Conservation (phyloP, 371 early-diverging fungal genomes). For the Mucor lusitanicus region DNA sequence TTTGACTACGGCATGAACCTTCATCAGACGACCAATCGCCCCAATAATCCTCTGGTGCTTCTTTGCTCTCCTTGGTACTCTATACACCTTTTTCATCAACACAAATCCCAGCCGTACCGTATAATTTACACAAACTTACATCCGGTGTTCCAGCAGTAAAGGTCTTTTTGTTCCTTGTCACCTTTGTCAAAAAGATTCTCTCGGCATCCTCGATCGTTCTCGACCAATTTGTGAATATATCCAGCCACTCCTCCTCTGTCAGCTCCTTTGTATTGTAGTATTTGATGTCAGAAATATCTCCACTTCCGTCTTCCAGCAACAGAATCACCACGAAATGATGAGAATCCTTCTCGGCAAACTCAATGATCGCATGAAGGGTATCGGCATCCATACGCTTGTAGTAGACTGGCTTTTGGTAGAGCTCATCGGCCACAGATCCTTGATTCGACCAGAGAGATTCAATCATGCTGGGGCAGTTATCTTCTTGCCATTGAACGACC, state of each 20-base stretch:
- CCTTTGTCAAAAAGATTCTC: constrained; percentile 33
- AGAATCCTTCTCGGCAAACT: constrained; percentile 30
- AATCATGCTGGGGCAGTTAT: constrained; percentile 35
- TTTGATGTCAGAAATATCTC: constrained; percentile 41
- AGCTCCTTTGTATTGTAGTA: constrained; percentile 49
- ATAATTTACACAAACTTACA: constrained; percentile 7
- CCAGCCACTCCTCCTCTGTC: constrained; percentile 40
- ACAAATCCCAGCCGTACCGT: neutral
- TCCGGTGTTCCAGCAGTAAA: constrained; percentile 20
- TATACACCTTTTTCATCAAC: neutral
- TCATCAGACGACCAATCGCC: constrained; percentile 53
- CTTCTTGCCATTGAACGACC: constrained; percentile 47
- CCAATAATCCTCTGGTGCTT: constrained; percentile 51
- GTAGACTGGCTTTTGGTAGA: constrained; percentile 39
- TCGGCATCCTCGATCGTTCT: constrained; percentile 73
- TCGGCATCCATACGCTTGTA: constrained; percentile 50
- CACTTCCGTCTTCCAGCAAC: constrained; percentile 28
- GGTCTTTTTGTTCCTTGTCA: constrained; percentile 23
- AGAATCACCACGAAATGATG: constrained; percentile 41
- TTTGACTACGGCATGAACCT: constrained; percentile 2
- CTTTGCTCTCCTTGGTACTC: constrained; percentile 10
- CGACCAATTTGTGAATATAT: constrained; percentile 48
- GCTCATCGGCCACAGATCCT: constrained; percentile 11
- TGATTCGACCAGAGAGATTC: constrained; percentile 30
- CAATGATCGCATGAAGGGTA: constrained; percentile 41